These are phyloP conservation scores for Botrytis byssoidea DNA, from an alignment of 2,329 filamentous ascomycete species.

Conservation along the genomic window DNA sequence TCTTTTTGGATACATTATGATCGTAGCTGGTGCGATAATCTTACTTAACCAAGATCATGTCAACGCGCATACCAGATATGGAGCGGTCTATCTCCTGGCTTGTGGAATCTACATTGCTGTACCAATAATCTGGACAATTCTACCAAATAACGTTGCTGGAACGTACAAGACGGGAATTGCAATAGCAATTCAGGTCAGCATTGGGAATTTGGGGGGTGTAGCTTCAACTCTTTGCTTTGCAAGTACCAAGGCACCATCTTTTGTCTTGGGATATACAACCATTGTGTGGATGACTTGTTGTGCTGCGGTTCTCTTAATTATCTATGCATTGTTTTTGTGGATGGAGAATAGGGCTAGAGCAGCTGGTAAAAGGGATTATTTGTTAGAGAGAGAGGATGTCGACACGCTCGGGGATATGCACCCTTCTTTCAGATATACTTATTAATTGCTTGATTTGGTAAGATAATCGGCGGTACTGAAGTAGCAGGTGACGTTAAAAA, in stretches of 20 bases:
- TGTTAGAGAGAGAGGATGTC: neutral
- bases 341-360: slow-evolving; percentile 1
- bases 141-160: neutral
- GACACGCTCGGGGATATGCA: neutral
- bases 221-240: slow-evolving; percentile 6
- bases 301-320: neutral
- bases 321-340: neutral
- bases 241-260: neutral
- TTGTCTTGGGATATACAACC: neutral
- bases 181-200: neutral
- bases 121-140: neutral
- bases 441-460: neutral
- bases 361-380: neutral
- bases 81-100: neutral
- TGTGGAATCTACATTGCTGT: neutral
- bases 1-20: neutral
- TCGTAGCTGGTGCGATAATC: neutral
- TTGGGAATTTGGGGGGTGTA: neutral
- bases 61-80: neutral
- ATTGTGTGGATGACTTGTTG: neutral
- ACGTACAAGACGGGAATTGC: neutral
- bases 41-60: neutral
- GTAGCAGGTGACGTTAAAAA: neutral
- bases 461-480: rapidly evolving
- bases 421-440: slow-evolving; percentile 1